A percentile compares a stretch with the other conserved stretches of the same genome.
Conservation (phyloP, 768 basidiomycete genomes). For the Russula dissimulans region DNA sequence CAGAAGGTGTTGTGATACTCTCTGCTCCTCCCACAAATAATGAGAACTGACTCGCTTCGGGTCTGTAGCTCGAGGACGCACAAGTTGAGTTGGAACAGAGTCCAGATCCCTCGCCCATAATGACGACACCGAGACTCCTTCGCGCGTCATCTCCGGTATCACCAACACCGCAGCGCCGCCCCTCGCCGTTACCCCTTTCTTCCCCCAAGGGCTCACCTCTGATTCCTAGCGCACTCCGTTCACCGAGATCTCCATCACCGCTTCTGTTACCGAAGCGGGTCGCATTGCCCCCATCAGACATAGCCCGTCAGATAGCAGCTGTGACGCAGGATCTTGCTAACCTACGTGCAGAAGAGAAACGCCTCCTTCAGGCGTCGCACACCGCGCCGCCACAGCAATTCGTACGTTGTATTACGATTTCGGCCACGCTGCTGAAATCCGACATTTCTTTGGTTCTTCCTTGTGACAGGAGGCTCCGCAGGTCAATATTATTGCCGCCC, state of each 20-base stretch:
- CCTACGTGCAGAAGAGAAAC: constrained; percentile 7
- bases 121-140: neutral
- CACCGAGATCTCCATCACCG: neutral
- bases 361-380: neutral
- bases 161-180: constrained; percentile 1
- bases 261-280: neutral
- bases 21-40: no score
- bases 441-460: neutral
- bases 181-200: neutral
- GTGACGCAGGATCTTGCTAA: constrained; percentile 2
- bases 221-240: neutral
- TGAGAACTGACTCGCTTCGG: neutral
- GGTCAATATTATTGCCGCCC: neutral
- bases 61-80: constrained; percentile 10
- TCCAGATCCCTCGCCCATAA: neutral
- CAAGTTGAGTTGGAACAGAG: neutral
- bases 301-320: constrained; percentile 7
- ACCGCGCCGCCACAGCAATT: neutral
- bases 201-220: neutral
- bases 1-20: constrained; percentile 5
- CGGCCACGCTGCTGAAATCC: neutral
- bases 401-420: neutral
- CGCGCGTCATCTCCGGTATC: neutral
- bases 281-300: neutral
- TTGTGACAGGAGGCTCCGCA: neutral